Percentiles rank a stretch among this genome's conserved stretches.
Conservation (phyloP, 768 basidiomycete genomes). For the Sarcodon aspratus region DNA sequence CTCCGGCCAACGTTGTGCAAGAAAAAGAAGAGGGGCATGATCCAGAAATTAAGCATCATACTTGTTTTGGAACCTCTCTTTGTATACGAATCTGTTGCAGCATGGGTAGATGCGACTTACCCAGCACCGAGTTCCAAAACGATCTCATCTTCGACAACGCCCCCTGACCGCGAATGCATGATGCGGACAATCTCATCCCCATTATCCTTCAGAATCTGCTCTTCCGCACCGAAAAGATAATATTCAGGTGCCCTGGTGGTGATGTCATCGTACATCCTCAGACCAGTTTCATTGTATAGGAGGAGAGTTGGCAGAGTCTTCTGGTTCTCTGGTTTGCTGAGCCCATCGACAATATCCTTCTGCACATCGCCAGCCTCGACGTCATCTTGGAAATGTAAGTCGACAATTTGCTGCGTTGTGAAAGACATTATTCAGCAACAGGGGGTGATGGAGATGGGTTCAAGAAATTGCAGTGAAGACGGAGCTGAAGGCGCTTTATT, state of each 20-base stretch:
- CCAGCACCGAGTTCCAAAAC: slow-evolving; percentile 92
- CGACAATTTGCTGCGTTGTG: slow-evolving; percentile 29
- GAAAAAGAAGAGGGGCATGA: no score
- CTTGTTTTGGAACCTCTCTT: no score
- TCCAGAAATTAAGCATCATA: not conserved
- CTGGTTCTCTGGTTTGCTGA: slow-evolving; percentile 38
- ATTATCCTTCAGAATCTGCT: slow-evolving; percentile 66
- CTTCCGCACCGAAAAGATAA: slow-evolving; percentile 84
- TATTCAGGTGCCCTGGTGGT: slow-evolving; percentile 75
- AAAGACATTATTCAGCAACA: slow-evolving; percentile 3
- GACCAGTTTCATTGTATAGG: slow-evolving; percentile 78
- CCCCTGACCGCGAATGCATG: slow-evolving; percentile 44
- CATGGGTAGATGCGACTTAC: slow-evolving; percentile 32
- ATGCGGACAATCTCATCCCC: slow-evolving; percentile 62
- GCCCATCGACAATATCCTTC: slow-evolving; percentile 40
- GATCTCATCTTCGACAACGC: slow-evolving; percentile 31
- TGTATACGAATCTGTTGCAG: not conserved
- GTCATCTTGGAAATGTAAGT: slow-evolving; percentile 30
- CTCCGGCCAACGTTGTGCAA: no score
- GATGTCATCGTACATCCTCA: slow-evolving; percentile 79
- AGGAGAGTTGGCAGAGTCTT: slow-evolving; percentile 72
- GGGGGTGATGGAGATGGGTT: not conserved
- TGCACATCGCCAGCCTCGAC: slow-evolving; percentile 22
- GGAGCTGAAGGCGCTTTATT: no score
- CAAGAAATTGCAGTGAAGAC: no score